phyloP scores from a whole-genome alignment of 805 yeast species.

The Babjeviella inositovora region DNA sequence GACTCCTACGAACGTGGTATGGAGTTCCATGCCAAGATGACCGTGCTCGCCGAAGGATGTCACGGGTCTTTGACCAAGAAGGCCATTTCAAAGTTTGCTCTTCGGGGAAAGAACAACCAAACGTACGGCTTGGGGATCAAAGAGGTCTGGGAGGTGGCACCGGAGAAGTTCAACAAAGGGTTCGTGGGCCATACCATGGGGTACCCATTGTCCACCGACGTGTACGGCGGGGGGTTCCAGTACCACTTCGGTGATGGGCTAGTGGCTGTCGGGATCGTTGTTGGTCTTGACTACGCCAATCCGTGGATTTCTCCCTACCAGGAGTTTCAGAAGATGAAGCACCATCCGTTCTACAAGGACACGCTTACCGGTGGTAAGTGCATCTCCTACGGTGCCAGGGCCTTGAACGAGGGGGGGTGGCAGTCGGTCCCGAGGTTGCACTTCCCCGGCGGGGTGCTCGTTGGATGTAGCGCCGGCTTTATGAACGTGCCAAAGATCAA shows the following conservation, averaged over 20 bases:
- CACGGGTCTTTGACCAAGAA: conserved; percentile 86
- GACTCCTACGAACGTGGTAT: conserved; percentile 87
- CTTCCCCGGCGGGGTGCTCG: conserved; percentile 93
- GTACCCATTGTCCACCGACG: conserved; percentile 55
- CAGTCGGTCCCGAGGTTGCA: conserved; percentile 83
- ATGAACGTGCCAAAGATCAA: conserved; percentile 95
- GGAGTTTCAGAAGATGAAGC: conserved; percentile 90
- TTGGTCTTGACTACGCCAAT: conserved; percentile 87
- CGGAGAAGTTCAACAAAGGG: conserved; percentile 70
- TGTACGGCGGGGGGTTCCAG: conserved; percentile 95
- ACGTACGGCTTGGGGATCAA: conserved; percentile 93
- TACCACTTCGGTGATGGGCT: conserved; percentile 92
- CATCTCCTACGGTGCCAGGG: conserved; percentile 88
- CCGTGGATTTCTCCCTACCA: conserved; percentile 94
- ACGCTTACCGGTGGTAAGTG: conserved; percentile 83
- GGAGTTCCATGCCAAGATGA: conserved; percentile 87
- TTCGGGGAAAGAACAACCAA: conserved; percentile 60
- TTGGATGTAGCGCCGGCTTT: conserved; percentile 95
- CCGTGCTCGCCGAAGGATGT: conserved; percentile 95
- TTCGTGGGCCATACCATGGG: conserved; percentile 81
- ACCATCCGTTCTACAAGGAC: conserved; percentile 67
- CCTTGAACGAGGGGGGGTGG: conserved; percentile 91
- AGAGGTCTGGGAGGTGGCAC: conserved; percentile 92
- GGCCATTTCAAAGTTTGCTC: conserved; percentile 47
- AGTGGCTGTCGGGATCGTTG: conserved; percentile 86